Conservation (phyloP, 225 moss, liverwort and hornwort genomes). For the Bryum argenteum region DNA sequence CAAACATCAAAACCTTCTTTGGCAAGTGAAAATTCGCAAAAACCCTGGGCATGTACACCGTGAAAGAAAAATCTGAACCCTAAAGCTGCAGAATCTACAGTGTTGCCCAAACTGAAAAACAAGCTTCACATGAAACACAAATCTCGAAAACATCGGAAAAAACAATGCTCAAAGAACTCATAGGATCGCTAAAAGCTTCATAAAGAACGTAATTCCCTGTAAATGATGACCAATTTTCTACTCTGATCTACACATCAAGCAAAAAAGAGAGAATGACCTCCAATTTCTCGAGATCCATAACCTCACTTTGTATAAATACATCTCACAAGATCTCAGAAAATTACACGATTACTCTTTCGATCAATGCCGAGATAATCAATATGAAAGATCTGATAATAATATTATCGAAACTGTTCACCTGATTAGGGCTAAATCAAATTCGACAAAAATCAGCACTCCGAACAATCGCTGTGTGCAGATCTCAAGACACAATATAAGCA, state of each 20-base stretch:
- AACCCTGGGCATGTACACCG: neutral
- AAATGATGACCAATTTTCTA: neutral
- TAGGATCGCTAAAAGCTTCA: constrained; percentile 4
- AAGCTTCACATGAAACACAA: neutral
- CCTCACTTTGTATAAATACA: constrained; percentile 9
- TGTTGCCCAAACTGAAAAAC: neutral
- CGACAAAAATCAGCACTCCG: neutral
- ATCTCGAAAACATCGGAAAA: constrained; percentile 3
- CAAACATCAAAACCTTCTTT: neutral
- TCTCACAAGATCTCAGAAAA: constrained; percentile 1
- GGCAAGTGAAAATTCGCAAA: neutral
- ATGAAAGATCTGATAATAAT: neutral
- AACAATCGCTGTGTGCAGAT: neutral
- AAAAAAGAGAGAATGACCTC: constrained; percentile 6
- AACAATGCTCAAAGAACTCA: constrained; percentile 2
- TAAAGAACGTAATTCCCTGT: neutral
- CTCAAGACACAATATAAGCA: neutral
- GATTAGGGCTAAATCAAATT: constrained; percentile 18
- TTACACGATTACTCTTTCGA: neutral
- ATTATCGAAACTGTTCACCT: neutral
- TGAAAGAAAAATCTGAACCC: constrained; percentile 13
- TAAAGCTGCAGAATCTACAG: constrained; percentile 18
- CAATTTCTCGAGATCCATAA: neutral
- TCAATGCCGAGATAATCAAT: constrained; percentile 19
- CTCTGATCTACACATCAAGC: constrained; percentile 7